Evolutionary conservation across 768 basidiomycete genomes (phyloP), one percentile per base, ranked within the genome.

Genomic region (Russula sp.): DNA sequence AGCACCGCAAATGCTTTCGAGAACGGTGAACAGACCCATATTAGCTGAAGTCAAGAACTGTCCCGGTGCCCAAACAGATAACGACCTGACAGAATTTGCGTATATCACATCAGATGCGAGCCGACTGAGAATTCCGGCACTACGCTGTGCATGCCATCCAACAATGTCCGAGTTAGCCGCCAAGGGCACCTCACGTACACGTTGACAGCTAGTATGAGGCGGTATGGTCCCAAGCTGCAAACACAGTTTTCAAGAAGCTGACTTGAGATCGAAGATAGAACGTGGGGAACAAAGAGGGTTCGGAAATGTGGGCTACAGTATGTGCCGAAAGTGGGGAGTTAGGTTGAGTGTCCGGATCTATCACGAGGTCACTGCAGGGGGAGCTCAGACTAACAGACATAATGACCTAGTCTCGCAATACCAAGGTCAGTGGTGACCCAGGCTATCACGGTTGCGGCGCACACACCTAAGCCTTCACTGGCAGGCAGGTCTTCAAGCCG

Each of bases 81-180:
- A 66, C 16, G 82, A 84, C 67, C 77, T 75, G 47, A 89, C 80
- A 22, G 81, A 79, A 54, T 76, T 74, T 0, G 87, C 84, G 64
- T 88, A 89, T 4, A 75, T 70, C 0, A 77, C 69, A 68, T 89
- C 85, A 14, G 82, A 77, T 52, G 88, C 83, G 60, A 89, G 80
- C 39, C 84, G 77, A 0, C 84, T 85, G 42, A 90, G 76, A 59
- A 89, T 85, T 66, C 88, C 88, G 3, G 87, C 87, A 64, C 81
- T 87, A 18, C 86, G 81, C 63, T 83, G 85, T 0, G 83, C 82
- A 70, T 85, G 82, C 67, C 80, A 77, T 16, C 74, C 75, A 53
- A 84, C 80, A 7, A 77, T 73, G 42, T 80, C 67, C 64, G 47
- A 27, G 37, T 73, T 72, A 37, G 72, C 73, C 32, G 74, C 70